Evolutionary conservation across 2,329 filamentous ascomycete genomes (phyloP).

Genomic region (Arthrocladium fulminans): DNA sequence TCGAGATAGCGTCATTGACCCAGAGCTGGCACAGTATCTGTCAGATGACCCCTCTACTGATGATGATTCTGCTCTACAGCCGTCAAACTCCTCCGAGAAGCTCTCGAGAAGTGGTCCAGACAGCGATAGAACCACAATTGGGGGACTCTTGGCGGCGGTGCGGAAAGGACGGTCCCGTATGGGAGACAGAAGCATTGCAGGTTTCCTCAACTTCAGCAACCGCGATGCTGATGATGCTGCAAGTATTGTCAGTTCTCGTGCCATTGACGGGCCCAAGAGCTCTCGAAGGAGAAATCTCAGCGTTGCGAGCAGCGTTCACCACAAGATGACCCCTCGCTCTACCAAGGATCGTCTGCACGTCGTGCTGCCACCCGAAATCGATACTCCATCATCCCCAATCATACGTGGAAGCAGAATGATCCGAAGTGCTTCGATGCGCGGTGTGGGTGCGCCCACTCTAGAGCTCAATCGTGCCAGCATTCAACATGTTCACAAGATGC

Average conservation of each 20-base stretch:
- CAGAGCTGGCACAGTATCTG: conserved; percentile 88
- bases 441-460: conserved; percentile 61
- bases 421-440: conserved; percentile 76
- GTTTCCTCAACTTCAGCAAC: conserved; percentile 56
- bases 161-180: conserved; percentile 65
- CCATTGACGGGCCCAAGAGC: conserved; percentile 53
- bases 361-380: conserved; percentile 34
- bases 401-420: conserved; percentile 44
- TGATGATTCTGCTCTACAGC: conserved; percentile 82
- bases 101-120: conserved; percentile 58
- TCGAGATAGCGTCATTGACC: conserved; percentile 96
- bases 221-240: conserved; percentile 52
- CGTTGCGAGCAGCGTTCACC: conserved; percentile 65
- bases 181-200: conserved; percentile 67
- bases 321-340: conserved; percentile 61
- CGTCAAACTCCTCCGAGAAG: conserved; percentile 61
- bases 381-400: conserved; percentile 38
- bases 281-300: conserved; percentile 73
- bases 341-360: conserved; percentile 48
- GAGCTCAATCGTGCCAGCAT: conserved; percentile 82
- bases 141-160: conserved; percentile 61
- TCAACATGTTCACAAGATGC: conserved; percentile 74
- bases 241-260: conserved; percentile 55
- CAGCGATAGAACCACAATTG: conserved; percentile 63
- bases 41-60: conserved; percentile 90